Percentiles rank a stretch among this genome's conserved stretches.
These are phyloP conservation scores for Monosporascus sp. DNA, from an alignment of 2,329 filamentous ascomycete species.

Conservation along the genomic window DNA sequence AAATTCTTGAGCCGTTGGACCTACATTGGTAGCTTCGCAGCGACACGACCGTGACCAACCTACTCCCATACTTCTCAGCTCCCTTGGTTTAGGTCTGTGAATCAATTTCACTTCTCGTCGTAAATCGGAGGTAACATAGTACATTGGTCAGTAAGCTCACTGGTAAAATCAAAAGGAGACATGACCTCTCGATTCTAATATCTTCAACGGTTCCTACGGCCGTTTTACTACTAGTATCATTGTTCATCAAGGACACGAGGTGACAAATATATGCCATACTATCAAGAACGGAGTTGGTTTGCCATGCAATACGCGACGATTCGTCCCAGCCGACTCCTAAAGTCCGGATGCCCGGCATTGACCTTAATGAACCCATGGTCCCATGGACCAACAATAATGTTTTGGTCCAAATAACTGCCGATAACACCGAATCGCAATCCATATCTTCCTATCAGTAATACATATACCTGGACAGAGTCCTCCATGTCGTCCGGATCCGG, in stretches of 20 bases:
- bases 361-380: background rate
- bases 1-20: too few relatives aligned
- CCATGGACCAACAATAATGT: background rate
- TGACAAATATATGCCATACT: background rate
- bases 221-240: background rate
- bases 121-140: too few relatives aligned
- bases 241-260: background rate
- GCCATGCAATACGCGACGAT: background rate
- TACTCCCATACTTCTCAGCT: too few relatives aligned
- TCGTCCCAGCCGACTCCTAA: background rate
- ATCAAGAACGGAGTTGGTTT: background rate
- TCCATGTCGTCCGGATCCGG: background rate
- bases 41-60: too few relatives aligned
- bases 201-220: background rate
- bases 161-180: too few relatives aligned
- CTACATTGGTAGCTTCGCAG: too few relatives aligned
- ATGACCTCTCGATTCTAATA: too few relatives aligned
- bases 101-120: too few relatives aligned
- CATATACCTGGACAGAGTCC: background rate
- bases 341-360: background rate
- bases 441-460: background rate
- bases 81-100: too few relatives aligned
- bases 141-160: too few relatives aligned
- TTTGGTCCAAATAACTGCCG: background rate
- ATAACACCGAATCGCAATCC: background rate